Base-by-base conservation (phyloP, 1,139 yeast species). In the Suhomyces atakaporum region DNA sequence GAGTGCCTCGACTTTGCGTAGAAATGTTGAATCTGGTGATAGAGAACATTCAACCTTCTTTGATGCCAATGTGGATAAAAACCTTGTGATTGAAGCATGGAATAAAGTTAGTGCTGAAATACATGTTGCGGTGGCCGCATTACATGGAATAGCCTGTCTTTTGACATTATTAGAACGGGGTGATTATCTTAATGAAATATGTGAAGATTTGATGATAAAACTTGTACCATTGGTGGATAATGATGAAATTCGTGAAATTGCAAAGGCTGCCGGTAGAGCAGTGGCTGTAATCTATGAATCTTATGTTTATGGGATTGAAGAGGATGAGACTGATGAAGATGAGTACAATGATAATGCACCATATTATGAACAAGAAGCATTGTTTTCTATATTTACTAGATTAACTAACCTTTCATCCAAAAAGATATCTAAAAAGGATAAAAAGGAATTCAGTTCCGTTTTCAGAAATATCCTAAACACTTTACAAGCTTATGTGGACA, bases 241-340 rank as follows among this genome's bases (percentile, higher is more conserved):
- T 45, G 79, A 74, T 24, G 62, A 57, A 22, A 61, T 55, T 43
- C 47, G 63, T 36, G 69, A 75, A 38, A 54, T 67, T 44, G 48
- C 74, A 33, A 59, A 76, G 52, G 77, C 89, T 23, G 75, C 80
- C 8, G 82, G 81, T 22, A 65, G 84, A 54, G 63, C 81, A 5
- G 64, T 81, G 43, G 92, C 84, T 0, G 66, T 84, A 25, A 68
- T 74, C 43, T 82, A 78, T 54, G 89, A 84, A 51, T 51, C 75
- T 11, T 81, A 67, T 50, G 69, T 69, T 27, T 81, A 79, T 48
- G 60, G 61, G 20, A 63, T 61, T 27, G 60, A 52, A 13, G 64
- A 56, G 1, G 54, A 47, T 3, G 56, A 47, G 2, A 50, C 51
- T 8, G 62, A 48, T 13, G 75, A 68, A 29, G 65, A 56, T 13